These are phyloP conservation scores for Lolium rigidum DNA, from an alignment of 176 grass and related monocot species.

Conservation along the genomic window DNA sequence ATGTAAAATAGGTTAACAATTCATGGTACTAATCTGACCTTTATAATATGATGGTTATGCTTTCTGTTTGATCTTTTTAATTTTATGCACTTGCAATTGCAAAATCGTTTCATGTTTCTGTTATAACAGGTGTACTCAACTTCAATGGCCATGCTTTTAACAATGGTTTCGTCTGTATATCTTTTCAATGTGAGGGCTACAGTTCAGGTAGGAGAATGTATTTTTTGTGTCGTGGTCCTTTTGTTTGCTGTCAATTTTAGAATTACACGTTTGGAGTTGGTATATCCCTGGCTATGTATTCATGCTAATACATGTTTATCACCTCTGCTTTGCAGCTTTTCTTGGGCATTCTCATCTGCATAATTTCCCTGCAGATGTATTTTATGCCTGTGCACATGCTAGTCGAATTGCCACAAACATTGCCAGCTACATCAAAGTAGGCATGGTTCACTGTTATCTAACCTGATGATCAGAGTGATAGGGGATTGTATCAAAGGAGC, in stretches of 20 bases:
- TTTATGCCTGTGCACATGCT: constrained; percentile 88
- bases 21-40: constrained; percentile 5
- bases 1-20: constrained; percentile 10
- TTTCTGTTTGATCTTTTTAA: not conserved
- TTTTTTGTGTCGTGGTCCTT: constrained; percentile 24
- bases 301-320: constrained; percentile 42
- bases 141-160: constrained; percentile 98
- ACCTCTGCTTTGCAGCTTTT: constrained; percentile 73
- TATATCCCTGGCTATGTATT: constrained; percentile 32
- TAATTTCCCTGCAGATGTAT: constrained; percentile 97
- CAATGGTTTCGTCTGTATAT: constrained; percentile 87
- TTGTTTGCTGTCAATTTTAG: not conserved
- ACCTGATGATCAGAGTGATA: constrained; percentile 35
- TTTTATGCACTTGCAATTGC: constrained; percentile 3
- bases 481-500: constrained; percentile 13
- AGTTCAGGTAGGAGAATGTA: constrained; percentile 66
- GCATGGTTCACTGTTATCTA: constrained; percentile 23
- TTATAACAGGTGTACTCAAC: constrained; percentile 91
- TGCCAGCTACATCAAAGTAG: constrained; percentile 55
- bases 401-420: constrained; percentile 73
- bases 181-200: constrained; percentile 89
- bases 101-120: constrained; percentile 20
- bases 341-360: constrained; percentile 95
- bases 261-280: not conserved
- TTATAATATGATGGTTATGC: constrained; percentile 5